Base-by-base conservation (phyloP, 768 basidiomycete species). In the Lactarius trivialis region DNA sequence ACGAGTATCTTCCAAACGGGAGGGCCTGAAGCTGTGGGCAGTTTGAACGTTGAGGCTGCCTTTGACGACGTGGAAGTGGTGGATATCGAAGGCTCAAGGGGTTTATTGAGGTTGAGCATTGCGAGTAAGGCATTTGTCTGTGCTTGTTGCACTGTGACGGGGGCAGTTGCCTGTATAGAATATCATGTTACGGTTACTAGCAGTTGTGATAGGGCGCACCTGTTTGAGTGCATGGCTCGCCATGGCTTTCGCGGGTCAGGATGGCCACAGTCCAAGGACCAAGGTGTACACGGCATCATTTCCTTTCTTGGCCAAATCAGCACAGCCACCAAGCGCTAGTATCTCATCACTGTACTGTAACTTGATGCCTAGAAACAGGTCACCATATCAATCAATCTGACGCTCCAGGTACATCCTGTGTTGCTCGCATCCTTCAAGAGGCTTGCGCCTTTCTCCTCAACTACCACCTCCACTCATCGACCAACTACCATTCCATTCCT, bases 1-100 rank as follows among this genome's bases (percentile, higher is more conserved):
- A 99, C 88, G 11, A 99, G 77, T 15, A 98, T 86, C 74, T 99
- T 99, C 96, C 97, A 99, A 5, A 97, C 86, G 6, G 93, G 85
- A 33, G 93, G 91, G 0, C 82, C 84, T 14, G 81, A 79, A 30
- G 80, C 73, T 7, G 80, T 73, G 1, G 83, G 76, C 3, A 78
- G 72, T 67, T 85, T 87, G 61, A 77, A 71, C n/a, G 77, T 72
- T 11, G 81, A 72, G 15, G 72, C 67, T 19, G 60, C 61, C 36
- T 70, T 65, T 11, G 76, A 71, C 63, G 80, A 80, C 17, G 74
- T 73, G 28, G 77, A 71, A 4, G 69, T 48, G 4, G 60, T 55
- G 28, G 67, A 61, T 26, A 66, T 67, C 0, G 74, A 68, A 28
- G 76, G 71, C 55, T 85, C 81, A 7, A 79, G 65, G 15, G 86